Evolutionary conservation across 108 stramenopile species (phyloP).

Genomic region (Schizochytrium sp.): DNA sequence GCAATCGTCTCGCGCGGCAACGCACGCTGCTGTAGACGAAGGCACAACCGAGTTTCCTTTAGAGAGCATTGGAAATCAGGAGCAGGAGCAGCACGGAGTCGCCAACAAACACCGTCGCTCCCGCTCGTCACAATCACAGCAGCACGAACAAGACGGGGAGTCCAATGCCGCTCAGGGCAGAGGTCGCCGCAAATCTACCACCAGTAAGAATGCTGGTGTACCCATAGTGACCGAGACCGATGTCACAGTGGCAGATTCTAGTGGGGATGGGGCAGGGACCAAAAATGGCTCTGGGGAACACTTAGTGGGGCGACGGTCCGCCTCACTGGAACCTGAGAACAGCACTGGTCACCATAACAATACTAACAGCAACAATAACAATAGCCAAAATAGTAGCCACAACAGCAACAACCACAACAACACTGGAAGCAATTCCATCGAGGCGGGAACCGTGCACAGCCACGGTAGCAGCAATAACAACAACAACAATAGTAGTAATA

Average conservation of each 20-base stretch:
- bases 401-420: not conserved
- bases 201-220: not conserved
- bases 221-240: not conserved
- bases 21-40: too few relatives aligned
- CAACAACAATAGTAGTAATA: not conserved
- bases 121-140: too few relatives aligned
- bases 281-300: not conserved
- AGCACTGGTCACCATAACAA: not conserved
- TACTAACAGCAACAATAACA: not conserved
- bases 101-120: too few relatives aligned
- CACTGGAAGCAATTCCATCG: not conserved
- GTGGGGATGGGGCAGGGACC: conserved; percentile 13
- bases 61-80: not conserved
- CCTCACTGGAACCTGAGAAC: not conserved
- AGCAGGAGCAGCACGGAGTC: not conserved
- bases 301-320: not conserved
- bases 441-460: not conserved
- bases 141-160: not conserved
- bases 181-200: not conserved
- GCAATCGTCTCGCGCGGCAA: not conserved
- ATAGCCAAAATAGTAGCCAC: not conserved
- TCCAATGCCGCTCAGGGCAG: not conserved
- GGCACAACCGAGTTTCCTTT: not conserved
- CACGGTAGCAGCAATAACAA: not conserved
- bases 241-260: not conserved